Conservation (phyloP, 768 basidiomycete genomes). For the Strobilomyces confusus region DNA sequence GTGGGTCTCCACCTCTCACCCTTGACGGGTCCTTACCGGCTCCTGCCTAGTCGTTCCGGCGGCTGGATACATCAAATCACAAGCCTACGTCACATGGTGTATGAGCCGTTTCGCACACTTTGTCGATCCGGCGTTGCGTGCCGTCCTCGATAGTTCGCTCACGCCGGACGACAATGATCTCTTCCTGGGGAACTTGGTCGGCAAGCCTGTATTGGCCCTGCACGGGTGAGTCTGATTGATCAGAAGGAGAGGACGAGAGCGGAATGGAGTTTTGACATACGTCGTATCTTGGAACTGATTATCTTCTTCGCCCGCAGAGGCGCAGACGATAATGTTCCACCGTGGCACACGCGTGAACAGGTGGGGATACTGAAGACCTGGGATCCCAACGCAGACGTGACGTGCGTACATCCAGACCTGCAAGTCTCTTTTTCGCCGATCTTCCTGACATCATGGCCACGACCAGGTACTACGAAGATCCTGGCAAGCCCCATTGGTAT, state of each 20-base stretch:
- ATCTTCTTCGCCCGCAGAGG: constrained; percentile 42
- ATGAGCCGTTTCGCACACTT: constrained; percentile 74
- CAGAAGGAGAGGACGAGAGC: background rate
- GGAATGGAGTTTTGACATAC: background rate
- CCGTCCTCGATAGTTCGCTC: constrained; percentile 69
- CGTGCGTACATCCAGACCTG: constrained; percentile 35
- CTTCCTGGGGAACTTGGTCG: constrained; percentile 72
- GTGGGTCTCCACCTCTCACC: constrained; percentile 36
- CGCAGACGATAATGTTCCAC: constrained; percentile 81
- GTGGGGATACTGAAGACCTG: constrained; percentile 57
- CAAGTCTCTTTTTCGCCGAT: background rate
- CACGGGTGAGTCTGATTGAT: constrained; percentile 59
- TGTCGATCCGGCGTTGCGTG: constrained; percentile 68
- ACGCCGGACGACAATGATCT: constrained; percentile 87
- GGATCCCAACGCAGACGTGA: constrained; percentile 48
- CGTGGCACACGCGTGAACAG: constrained; percentile 75
- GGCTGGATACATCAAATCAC: constrained; percentile 82
- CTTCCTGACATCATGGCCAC: background rate
- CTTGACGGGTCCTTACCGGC: background rate
- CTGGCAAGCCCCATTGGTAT: constrained; percentile 69
- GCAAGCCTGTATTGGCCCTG: constrained; percentile 67
- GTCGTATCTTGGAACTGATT: background rate
- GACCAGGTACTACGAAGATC: constrained; percentile 59
- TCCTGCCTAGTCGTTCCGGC: constrained; percentile 61
- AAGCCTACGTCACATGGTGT: constrained; percentile 74